Evolutionary conservation across 2,329 filamentous ascomycete genomes (phyloP).

Genomic region (Aspergillus persii): DNA sequence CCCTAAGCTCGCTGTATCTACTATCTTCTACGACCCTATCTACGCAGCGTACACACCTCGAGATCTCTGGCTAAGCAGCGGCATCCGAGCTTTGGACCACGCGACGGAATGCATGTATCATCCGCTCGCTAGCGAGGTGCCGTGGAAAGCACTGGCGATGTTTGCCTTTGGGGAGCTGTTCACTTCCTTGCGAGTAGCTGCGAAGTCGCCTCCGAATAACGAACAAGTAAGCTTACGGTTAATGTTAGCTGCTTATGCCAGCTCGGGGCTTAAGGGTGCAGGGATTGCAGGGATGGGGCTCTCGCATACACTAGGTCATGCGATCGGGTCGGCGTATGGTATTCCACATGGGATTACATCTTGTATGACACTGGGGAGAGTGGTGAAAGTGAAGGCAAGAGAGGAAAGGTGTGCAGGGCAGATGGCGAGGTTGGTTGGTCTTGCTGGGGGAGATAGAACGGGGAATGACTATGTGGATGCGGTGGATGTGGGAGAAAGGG

Average conservation of each 20-base stretch:
- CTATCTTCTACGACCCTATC: conserved; percentile 5
- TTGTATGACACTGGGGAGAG: conserved; percentile 6
- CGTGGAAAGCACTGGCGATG: background rate
- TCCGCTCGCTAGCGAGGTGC: background rate
- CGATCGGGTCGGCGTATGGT: conserved; percentile 5
- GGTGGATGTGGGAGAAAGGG: conserved; percentile 1
- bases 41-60: conserved; percentile 1
- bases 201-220: background rate
- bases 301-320: conserved; percentile 3
- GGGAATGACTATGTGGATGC: conserved; percentile 1
- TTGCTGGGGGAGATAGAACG: background rate
- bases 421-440: background rate
- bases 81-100: conserved; percentile 7
- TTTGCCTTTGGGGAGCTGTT: background rate
- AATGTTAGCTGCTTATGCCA: conserved; percentile 5
- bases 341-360: conserved; percentile 7
- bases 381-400: conserved; percentile 2
- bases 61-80: conserved; percentile 1
- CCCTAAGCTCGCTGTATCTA: background rate
- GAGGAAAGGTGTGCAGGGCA: background rate
- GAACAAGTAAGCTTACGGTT: background rate
- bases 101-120: conserved; percentile 3
- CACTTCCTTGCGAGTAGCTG: background rate
- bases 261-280: background rate
- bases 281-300: background rate